Percentiles rank a stretch among this genome's conserved stretches.
phyloP scores from a whole-genome alignment of 2,329 filamentous ascomycete species.

The Aspergillus novoparasiticus region DNA sequence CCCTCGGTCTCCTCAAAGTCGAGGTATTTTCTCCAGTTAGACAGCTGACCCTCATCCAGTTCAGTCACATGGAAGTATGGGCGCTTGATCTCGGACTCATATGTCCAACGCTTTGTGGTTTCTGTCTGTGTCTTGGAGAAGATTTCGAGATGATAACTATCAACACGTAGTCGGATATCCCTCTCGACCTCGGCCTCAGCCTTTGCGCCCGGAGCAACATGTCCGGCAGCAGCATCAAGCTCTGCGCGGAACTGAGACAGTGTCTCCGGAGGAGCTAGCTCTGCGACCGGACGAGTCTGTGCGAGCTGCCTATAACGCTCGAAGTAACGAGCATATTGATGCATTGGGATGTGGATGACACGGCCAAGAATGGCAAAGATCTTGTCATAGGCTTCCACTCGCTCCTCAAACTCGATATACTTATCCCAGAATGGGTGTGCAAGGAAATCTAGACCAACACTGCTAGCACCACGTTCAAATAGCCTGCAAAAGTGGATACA shows the following conservation, averaged over 20 bases:
- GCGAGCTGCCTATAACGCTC: slow-evolving; percentile 82
- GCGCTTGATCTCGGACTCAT: slow-evolving; percentile 90
- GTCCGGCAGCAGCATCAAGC: slow-evolving; percentile 59
- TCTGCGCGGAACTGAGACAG: slow-evolving; percentile 71
- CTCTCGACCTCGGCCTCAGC: slow-evolving; percentile 79
- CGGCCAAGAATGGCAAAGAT: slow-evolving; percentile 83
- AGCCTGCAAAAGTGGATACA: slow-evolving; percentile 59
- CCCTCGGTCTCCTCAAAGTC: slow-evolving; percentile 92
- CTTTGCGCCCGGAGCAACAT: slow-evolving; percentile 49
- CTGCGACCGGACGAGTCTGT: slow-evolving; percentile 69
- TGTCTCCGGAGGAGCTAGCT: slow-evolving; percentile 70
- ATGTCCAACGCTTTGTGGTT: slow-evolving; percentile 91
- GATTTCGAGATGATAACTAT: slow-evolving; percentile 76
- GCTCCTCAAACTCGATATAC: slow-evolving; percentile 95
- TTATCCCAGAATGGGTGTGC: slow-evolving; percentile 99
- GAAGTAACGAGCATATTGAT: slow-evolving; percentile 93
- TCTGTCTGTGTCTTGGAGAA: slow-evolving; percentile 83
- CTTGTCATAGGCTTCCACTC: slow-evolving; percentile 78
- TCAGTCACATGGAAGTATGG: slow-evolving; percentile 97
- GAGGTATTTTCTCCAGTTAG: slow-evolving; percentile 93
- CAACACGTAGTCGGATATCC: slow-evolving; percentile 77
- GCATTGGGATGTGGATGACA: slow-evolving; percentile 87
- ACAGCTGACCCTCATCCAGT: slow-evolving; percentile 79
- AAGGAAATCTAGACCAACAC: slow-evolving; percentile 89
- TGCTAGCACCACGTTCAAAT: slow-evolving; percentile 84